Evolutionary conservation across 768 basidiomycete species (phyloP), one percentile per base, ranked within the genome.

Genomic region (Jaapia argillacea): DNA sequence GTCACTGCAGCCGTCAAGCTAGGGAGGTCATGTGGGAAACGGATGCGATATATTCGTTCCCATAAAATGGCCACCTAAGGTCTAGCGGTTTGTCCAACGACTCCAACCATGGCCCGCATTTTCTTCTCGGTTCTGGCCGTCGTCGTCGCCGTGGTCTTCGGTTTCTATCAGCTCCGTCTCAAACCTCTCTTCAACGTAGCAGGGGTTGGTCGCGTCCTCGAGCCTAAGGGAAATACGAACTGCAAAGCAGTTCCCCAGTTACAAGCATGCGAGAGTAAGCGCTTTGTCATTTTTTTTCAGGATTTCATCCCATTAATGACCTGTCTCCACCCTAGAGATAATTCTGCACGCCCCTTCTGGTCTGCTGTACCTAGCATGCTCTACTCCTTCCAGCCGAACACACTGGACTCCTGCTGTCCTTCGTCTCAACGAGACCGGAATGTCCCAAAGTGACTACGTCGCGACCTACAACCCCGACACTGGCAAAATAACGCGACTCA

Each of bases 221-320:
- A 68, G 38, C 41, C 70, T 0, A 46, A 75, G 3, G 74, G 74
- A 14, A 76, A 75, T 51, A 50, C 54, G 1, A 46, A 68, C 25
- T 84, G 83, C 58, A 66, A 52, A 20, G 59, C 54, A 1, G 61
- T 81, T 14, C 67, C 71, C 4, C 68, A 72, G n/a, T 58, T 83
- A 16, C 60, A 75, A 46, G 82, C 79, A 20, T 85, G 82, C 50
- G 81, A 85, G 62, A 82, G 82, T 81, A 51, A 21, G 71, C 57
- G n/a, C n/a, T n/a, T n/a, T n/a, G 4, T 21, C 37, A 22, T 10
- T 10, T 37, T 38, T 12, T 41, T 38, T 4, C 24, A n/a, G 14
- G 10, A 21, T 33, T 31, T n/a, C 14, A 37, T 43, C 24, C 26
- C 36, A 36, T 13, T 21, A 16, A 31, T 14, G n/a, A 20, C 36